A percentile compares a stretch with the other conserved stretches of the same genome.
Evolutionary conservation across 108 stramenopile genomes (phyloP).

Genomic region (Pseudonitzschia multiseries): DNA sequence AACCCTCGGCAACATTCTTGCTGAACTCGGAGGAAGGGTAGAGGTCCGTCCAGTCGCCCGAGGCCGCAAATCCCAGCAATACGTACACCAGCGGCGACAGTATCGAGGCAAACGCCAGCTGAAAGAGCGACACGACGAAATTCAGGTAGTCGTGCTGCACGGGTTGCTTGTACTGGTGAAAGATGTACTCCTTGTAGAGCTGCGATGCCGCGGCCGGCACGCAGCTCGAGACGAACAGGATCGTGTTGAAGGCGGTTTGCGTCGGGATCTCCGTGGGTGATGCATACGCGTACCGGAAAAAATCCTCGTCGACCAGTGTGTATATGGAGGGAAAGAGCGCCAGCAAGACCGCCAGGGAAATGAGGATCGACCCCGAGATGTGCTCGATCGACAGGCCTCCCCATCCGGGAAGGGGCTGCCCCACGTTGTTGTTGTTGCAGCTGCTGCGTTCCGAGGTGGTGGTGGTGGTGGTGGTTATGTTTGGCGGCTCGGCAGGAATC

Average conservation of each 20-base stretch:
- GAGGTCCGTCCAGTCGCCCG: conserved; percentile 52
- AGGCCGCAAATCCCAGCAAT: conserved; percentile 70
- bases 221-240: conserved; percentile 62
- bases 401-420: conserved; percentile 51
- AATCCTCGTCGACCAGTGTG: conserved; percentile 46
- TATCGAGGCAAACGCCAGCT: conserved; percentile 72
- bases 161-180: conserved; percentile 73
- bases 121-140: conserved; percentile 67
- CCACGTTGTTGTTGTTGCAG: conserved; percentile 2
- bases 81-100: conserved; percentile 76
- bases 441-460: conserved; percentile 2
- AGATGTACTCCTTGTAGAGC: conserved; percentile 79
- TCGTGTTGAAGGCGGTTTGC: conserved; percentile 72
- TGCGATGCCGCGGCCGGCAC: conserved; percentile 79
- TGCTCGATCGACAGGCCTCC: conserved; percentile 69
- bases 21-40: conserved; percentile 71
- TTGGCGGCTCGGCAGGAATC: background rate
- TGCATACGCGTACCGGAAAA: conserved; percentile 65
- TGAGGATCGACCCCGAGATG: conserved; percentile 57
- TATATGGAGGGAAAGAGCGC: conserved; percentile 65
- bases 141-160: conserved; percentile 75
- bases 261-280: conserved; percentile 54
- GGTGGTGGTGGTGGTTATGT: conserved; percentile 12
- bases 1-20: conserved; percentile 67
- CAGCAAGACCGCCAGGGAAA: conserved; percentile 67